Evolutionary conservation across 345 rosid genomes (phyloP).

Genomic region (Salix caprea): DNA sequence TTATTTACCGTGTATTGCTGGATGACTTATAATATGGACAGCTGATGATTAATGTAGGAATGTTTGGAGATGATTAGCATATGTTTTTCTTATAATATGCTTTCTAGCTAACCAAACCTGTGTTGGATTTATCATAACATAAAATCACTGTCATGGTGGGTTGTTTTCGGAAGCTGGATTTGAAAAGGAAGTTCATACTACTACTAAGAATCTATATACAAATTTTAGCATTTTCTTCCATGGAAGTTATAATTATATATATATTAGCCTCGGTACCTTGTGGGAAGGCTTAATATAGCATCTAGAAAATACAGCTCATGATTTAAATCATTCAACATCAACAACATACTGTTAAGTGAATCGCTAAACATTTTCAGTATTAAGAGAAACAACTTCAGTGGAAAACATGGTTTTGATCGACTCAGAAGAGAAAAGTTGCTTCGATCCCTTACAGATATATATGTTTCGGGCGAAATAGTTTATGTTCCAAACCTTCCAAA

Average conservation of each 20-base stretch:
- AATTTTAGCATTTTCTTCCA: background rate
- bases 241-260: background rate
- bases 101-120: constrained; percentile 7
- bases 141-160: background rate
- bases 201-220: background rate
- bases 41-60: background rate
- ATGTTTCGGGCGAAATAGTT: background rate
- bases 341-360: background rate
- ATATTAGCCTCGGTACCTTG: background rate
- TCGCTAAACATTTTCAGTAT: background rate
- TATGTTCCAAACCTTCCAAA: background rate
- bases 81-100: background rate
- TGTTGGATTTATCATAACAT: background rate
- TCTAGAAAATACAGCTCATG: background rate
- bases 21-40: constrained; percentile 14
- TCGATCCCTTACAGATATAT: background rate
- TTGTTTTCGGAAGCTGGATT: background rate
- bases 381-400: no score
- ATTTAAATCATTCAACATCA: background rate
- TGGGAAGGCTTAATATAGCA: background rate
- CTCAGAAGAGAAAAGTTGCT: background rate
- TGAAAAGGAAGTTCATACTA: background rate
- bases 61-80: background rate
- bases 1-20: constrained; percentile 47
- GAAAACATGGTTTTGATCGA: background rate